Percentiles rank a stretch among this genome's conserved stretches.
phyloP scores from a whole-genome alignment of 352 stramenopile genomes.

The Pythium oligandrum region DNA sequence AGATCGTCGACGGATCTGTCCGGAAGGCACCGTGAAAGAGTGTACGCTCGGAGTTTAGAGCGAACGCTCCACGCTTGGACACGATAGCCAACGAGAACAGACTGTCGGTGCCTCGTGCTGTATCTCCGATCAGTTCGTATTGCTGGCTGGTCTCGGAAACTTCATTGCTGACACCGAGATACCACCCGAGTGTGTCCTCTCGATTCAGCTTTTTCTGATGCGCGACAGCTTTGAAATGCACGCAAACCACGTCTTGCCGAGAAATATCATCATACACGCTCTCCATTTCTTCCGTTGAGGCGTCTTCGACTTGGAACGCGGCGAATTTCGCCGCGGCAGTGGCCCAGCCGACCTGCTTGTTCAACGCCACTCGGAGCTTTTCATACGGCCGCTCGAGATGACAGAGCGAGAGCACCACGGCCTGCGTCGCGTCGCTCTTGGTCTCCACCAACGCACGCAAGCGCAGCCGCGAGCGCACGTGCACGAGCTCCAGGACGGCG shows the following conservation, averaged over 20 bases:
- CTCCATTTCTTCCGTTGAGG: conserved; percentile 1
- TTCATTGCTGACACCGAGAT: conserved; percentile 28
- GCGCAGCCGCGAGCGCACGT: conserved; percentile 30
- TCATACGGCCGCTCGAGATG: conserved; percentile 65
- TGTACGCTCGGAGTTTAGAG: conserved; percentile 31
- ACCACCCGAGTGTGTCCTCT: conserved; percentile 42
- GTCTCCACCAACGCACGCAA: conserved; percentile 51
- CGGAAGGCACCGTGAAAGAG: conserved; percentile 19
- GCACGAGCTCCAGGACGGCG: conserved; percentile 49
- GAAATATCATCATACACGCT: conserved; percentile 1
- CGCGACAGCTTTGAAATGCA: conserved; percentile 50
- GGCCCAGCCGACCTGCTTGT: conserved; percentile 57
- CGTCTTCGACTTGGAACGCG: conserved; percentile 51
- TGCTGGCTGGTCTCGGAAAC: not conserved
- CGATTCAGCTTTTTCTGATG: conserved; percentile 71
- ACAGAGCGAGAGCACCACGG: conserved; percentile 30
- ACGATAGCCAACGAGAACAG: conserved; percentile 47
- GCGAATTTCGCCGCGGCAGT: conserved; percentile 60
- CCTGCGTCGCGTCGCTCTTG: conserved; percentile 17
- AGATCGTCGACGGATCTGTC: conserved; percentile 15
- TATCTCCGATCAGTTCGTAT: conserved; percentile 46
- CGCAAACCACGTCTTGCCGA: conserved; percentile 5
- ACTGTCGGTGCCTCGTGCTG: conserved; percentile 30
- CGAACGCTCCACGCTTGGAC: conserved; percentile 41
- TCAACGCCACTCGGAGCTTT: conserved; percentile 75